phyloP scores from a whole-genome alignment of 192 early-diverging fungal genomes.

The Gaertneriomyces sp. region DNA sequence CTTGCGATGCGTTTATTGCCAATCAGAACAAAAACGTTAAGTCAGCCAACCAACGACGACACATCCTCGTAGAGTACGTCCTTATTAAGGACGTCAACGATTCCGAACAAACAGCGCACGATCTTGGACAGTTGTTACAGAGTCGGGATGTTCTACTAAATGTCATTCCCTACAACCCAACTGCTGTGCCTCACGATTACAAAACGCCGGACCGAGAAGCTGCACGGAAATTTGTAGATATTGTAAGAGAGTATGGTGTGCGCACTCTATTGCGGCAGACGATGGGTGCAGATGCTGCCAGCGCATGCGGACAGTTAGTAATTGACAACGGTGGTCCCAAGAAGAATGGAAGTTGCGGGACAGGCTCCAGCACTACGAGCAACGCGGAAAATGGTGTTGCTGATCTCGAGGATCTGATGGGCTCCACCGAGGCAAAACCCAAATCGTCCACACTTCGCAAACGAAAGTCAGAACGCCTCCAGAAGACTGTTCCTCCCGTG shows the following conservation, averaged over 20 bases:
- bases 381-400: constrained; percentile 1
- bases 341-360: background rate
- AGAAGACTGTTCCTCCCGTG: no score
- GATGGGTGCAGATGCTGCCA: constrained; percentile 50
- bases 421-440: background rate
- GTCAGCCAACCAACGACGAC: constrained; percentile 25
- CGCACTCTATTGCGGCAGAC: constrained; percentile 45
- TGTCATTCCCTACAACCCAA: constrained; percentile 58
- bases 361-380: background rate
- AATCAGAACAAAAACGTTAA: constrained; percentile 40
- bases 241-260: constrained; percentile 42
- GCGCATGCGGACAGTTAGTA: constrained; percentile 55
- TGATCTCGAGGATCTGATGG: constrained; percentile 31
- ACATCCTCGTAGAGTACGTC: constrained; percentile 55
- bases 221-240: constrained; percentile 32
- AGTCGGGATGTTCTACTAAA: constrained; percentile 45
- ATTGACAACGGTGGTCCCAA: constrained; percentile 35
- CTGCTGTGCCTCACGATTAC: constrained; percentile 47
- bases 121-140: constrained; percentile 46
- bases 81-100: constrained; percentile 51
- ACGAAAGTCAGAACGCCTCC: no score
- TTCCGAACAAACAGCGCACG: constrained; percentile 36
- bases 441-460: no score
- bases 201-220: constrained; percentile 36
- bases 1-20: constrained; percentile 44